Evolutionary conservation across 768 basidiomycete genomes (phyloP).

Genomic region (Hydnum rufescens): DNA sequence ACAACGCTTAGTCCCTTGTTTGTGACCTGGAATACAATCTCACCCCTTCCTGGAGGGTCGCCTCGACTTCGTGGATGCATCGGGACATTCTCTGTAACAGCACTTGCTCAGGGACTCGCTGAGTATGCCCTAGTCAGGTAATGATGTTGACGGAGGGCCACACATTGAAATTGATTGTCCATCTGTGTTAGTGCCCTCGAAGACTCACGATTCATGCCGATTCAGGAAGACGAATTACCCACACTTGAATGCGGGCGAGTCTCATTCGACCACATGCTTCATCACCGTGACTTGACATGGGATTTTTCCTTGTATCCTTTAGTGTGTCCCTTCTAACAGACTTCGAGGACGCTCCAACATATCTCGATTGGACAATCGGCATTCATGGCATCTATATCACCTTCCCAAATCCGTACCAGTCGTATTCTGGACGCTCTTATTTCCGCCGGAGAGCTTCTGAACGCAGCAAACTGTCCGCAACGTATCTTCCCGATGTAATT

Average conservation of each 20-base stretch:
- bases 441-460: conserved; percentile 6
- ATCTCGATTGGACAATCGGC: conserved; percentile 87
- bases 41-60: conserved; percentile 32
- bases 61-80: conserved; percentile 79
- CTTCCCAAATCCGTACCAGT: conserved; percentile 53
- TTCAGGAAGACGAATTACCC: conserved; percentile 56
- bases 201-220: conserved; percentile 66
- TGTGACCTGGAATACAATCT: conserved; percentile 82
- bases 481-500: conserved; percentile 85
- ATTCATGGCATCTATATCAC: conserved; percentile 80
- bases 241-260: conserved; percentile 73
- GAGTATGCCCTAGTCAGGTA: conserved; percentile 75
- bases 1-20: conserved; percentile 54
- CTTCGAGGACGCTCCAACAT: conserved; percentile 66
- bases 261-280: not conserved
- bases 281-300: not conserved
- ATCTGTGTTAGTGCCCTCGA: conserved; percentile 40
- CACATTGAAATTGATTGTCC: conserved; percentile 1
- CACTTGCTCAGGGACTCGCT: conserved; percentile 52
- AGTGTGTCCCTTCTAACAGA: conserved; percentile 88
- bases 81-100: conserved; percentile 68
- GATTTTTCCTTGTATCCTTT: conserved; percentile 7
- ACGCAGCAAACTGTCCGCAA: conserved; percentile 54
- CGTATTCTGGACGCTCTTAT: conserved; percentile 29
- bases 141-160: not conserved